phyloP scores from a whole-genome alignment of 2,329 filamentous ascomycete species.

The Metarhizium anisopliae region DNA sequence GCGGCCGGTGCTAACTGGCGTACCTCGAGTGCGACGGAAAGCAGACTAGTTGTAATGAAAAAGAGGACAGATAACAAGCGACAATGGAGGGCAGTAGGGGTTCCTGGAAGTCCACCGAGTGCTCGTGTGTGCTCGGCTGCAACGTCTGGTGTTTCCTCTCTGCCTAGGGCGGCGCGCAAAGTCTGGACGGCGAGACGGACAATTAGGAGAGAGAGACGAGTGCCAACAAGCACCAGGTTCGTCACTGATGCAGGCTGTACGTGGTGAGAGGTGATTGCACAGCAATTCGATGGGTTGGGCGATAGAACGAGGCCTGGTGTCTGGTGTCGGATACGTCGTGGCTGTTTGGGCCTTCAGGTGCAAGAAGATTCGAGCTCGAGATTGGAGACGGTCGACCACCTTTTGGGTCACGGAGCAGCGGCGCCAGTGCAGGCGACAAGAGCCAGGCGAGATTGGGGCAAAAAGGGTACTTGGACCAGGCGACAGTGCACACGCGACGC shows the following conservation, averaged over 20 bases:
- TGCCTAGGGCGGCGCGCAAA: slow-evolving; percentile 6
- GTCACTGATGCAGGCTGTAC: background rate
- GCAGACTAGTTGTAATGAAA: background rate
- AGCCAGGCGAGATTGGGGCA: slow-evolving; percentile 5
- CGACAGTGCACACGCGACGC: background rate
- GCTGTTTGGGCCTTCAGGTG: slow-evolving; percentile 14
- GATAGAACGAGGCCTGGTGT: background rate
- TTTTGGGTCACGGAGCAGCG: slow-evolving; percentile 3
- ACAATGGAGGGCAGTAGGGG: background rate
- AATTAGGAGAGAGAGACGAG: slow-evolving; percentile 5
- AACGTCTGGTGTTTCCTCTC: slow-evolving; percentile 2
- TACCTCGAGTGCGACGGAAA: background rate
- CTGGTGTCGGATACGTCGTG: slow-evolving; percentile 2
- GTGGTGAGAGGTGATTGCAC: background rate
- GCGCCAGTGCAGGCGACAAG: slow-evolving; percentile 4
- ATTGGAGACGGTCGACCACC: slow-evolving; percentile 13
- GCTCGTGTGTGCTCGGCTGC: slow-evolving; percentile 4
- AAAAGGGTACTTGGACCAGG: slow-evolving; percentile 10
- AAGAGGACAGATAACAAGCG: background rate
- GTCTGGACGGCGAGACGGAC: background rate
- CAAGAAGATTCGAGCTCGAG: slow-evolving; percentile 24
- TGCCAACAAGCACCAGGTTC: background rate
- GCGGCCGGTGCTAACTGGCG: slow-evolving; percentile 13
- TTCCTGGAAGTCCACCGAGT: background rate
- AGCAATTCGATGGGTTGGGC: slow-evolving; percentile 4